Conservation (phyloP, 345 rosid species). For the Hypericum perforatum region DNA sequence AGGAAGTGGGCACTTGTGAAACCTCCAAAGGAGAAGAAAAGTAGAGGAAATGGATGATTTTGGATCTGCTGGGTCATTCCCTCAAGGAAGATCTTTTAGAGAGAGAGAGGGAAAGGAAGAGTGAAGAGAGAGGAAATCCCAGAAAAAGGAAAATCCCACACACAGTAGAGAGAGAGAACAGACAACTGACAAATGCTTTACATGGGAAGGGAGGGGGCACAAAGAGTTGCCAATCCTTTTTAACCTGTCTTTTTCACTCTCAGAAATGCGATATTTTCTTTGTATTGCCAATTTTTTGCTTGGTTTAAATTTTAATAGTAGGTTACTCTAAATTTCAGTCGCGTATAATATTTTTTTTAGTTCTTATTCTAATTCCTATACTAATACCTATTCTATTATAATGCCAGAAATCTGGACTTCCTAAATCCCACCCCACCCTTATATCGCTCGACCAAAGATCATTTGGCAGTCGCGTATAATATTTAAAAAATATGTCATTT, state of each 20-base stretch:
- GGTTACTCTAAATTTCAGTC: too few species aligned
- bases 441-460: too few species aligned
- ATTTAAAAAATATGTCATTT: too few species aligned
- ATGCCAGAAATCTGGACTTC: too few species aligned
- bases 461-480: too few species aligned
- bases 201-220: conserved; percentile 27
- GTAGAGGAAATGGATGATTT: conserved; percentile 20
- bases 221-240: conserved; percentile 20
- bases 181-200: conserved; percentile 19
- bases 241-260: conserved; percentile 10
- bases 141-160: too few species aligned
- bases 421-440: too few species aligned
- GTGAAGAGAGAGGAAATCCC: too few species aligned
- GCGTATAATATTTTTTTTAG: too few species aligned
- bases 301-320: too few species aligned
- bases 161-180: conserved; percentile 6
- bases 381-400: too few species aligned
- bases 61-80: conserved; percentile 45
- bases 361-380: too few species aligned
- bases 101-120: conserved; percentile 13
- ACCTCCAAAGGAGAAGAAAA: conserved; percentile 13
- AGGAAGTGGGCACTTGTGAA: conserved; percentile 19
- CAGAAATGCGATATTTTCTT: neutral
- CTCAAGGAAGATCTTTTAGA: conserved; percentile 22
- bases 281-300: neutral